Evolutionary conservation across 257 asterid genomes (phyloP).

Genomic region (Cruciata laevipes): DNA sequence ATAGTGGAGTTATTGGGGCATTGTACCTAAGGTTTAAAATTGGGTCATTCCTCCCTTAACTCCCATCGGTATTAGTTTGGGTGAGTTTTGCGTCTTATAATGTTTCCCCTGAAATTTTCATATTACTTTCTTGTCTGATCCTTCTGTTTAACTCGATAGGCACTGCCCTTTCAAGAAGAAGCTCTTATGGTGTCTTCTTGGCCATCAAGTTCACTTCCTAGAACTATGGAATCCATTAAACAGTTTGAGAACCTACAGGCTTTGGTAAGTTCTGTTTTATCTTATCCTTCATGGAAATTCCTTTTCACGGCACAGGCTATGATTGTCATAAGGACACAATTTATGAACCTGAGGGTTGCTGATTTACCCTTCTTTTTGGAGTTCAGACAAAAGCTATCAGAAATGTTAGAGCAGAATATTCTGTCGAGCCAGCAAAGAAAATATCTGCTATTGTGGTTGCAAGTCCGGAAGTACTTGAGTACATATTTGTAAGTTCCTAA

Average conservation of each 20-base stretch:
- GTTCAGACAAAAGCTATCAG: slow-evolving; percentile 85
- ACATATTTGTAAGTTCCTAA: slow-evolving; percentile 61
- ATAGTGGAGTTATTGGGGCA: neutral
- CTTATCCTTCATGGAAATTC: neutral
- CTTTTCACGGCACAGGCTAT: neutral
- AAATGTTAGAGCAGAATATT: slow-evolving; percentile 94
- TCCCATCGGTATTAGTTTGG: neutral
- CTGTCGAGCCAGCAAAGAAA: slow-evolving; percentile 89
- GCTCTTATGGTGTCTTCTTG: slow-evolving; percentile 85
- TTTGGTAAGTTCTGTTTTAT: slow-evolving; percentile 42
- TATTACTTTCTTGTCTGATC: neutral
- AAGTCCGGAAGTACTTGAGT: slow-evolving; percentile 69
- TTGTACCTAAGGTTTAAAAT: neutral
- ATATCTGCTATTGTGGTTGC: slow-evolving; percentile 84
- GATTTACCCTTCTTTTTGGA: slow-evolving; percentile 13
- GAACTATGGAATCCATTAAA: slow-evolving; percentile 55
- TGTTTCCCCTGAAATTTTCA: neutral
- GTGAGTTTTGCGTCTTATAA: neutral
- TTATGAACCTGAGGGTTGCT: neutral
- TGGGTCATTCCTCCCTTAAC: neutral
- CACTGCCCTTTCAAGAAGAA: slow-evolving; percentile 64
- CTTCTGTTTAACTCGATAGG: slow-evolving; percentile 30
- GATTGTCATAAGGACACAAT: neutral
- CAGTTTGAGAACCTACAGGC: slow-evolving; percentile 87
- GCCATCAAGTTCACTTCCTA: slow-evolving; percentile 80